Base-by-base conservation (phyloP, 352 stramenopile species). In the Phytophthora cajani region DNA sequence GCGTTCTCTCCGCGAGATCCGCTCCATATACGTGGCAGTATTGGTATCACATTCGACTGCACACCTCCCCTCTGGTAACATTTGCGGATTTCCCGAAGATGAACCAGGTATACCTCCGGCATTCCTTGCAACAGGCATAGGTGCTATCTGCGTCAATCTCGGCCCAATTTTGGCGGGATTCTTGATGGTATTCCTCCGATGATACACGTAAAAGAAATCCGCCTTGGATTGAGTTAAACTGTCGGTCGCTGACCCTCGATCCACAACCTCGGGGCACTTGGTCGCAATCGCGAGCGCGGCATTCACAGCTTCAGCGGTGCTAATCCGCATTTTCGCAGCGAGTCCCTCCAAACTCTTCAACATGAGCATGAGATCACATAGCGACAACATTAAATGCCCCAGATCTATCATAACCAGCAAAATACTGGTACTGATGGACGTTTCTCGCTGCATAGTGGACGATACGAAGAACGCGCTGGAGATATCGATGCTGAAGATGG, bases 401-500 rank as follows among this genome's bases (percentile, higher is more conserved):
- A 79, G 65, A 17, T 88, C 79, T 2, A 84, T 53, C 5, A 40
- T 19, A 11, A 84, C 73, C 11, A 88, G 49, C 11, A 74, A 42
- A 4, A 69, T 27, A 5, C 71, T 74, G 1, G 78, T 80, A 5
- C 52, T 63, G 11, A 64, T 55, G 0, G 71, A 82, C 17, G 71
- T 62, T 0, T 75, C 49, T 27, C 57, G 72, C 46, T 84, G 67
- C 69, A 89, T 82, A 17, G 64, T 78, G 8, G 69, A 71, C 2
- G 79, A 66, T 14, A 87, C 68, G 14, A 74, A 89, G 3, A 89
- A 58, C 14, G 81, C 53, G 40, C 82, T 79, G 51, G 80, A 84
- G 36, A 89, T 62, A 25, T 89, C 74, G 55, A 82, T 70, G 23
- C 75, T 82, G 58, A 89, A 82, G 5, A 85, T 68, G 16, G 85